Evolutionary conservation across 129 eudicot species (phyloP).

Genomic region (Gnaphalium uliginosum): DNA sequence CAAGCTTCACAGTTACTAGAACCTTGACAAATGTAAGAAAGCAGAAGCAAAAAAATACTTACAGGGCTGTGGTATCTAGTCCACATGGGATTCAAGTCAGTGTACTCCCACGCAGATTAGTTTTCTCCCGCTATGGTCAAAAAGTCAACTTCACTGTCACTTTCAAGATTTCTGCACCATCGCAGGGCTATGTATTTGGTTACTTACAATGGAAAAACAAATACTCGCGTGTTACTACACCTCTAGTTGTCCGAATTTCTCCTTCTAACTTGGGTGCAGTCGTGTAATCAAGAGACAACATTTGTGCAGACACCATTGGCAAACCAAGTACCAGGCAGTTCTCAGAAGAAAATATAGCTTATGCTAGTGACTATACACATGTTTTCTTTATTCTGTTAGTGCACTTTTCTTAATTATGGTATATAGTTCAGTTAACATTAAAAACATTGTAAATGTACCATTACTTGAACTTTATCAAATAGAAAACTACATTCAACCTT

Average conservation of each 20-base stretch:
- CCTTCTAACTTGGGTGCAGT: constrained; percentile 43
- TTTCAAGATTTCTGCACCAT: constrained; percentile 56
- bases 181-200: constrained; percentile 72
- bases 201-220: constrained; percentile 69
- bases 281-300: constrained; percentile 31
- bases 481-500: constrained; percentile 12
- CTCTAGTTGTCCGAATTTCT: constrained; percentile 55
- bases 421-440: constrained; percentile 25
- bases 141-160: constrained; percentile 63
- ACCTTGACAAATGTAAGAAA: constrained; percentile 65
- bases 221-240: constrained; percentile 53
- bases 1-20: constrained; percentile 50
- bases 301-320: not conserved
- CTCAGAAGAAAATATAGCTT: constrained; percentile 25
- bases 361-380: constrained; percentile 34
- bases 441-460: constrained; percentile 26
- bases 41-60: constrained; percentile 38
- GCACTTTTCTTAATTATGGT: constrained; percentile 35
- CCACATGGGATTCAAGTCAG: constrained; percentile 66
- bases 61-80: constrained; percentile 54
- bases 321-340: constrained; percentile 11
- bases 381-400: constrained; percentile 28
- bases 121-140: constrained; percentile 55
- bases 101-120: constrained; percentile 51
- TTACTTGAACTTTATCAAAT: constrained; percentile 16